Conservation (phyloP, 1,139 yeast species). For the Arxiozyma heterogenica region DNA sequence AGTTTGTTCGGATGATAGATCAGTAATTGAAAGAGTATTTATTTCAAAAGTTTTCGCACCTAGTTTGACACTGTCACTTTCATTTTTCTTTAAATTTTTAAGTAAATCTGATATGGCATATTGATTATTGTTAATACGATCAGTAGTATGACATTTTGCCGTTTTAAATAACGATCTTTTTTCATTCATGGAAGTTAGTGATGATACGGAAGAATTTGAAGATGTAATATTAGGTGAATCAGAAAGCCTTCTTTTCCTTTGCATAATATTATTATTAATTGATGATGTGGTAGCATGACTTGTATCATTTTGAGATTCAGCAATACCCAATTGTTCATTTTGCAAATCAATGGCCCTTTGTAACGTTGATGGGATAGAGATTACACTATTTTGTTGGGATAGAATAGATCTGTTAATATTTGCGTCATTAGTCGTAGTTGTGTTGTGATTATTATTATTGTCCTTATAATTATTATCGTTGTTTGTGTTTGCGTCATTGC, state of each 20-base stretch:
- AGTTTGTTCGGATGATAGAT: neutral
- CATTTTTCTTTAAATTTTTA: neutral
- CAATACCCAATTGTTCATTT: conserved; percentile 3
- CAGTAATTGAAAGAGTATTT: neutral
- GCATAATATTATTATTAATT: neutral
- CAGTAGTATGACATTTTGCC: neutral
- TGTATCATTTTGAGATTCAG: neutral
- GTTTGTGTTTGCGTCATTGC: neutral
- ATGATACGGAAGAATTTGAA: neutral
- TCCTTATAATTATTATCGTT: too few relatives aligned
- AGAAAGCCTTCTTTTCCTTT: neutral
- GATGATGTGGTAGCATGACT: neutral
- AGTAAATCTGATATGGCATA: neutral
- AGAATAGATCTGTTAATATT: neutral
- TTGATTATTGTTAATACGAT: neutral
- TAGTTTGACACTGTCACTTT: neutral
- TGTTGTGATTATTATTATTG: neutral
- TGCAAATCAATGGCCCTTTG: conserved; percentile 2
- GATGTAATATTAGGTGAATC: neutral
- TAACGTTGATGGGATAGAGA: conserved; percentile 1
- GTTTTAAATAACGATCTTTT: neutral
- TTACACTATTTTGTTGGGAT: conserved; percentile 1
- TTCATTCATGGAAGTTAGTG: neutral
- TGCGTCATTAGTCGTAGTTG: neutral
- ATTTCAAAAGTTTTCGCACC: neutral